Evolutionary conservation across 345 rosid genomes (phyloP).

Genomic region (Clarkia xantiana): DNA sequence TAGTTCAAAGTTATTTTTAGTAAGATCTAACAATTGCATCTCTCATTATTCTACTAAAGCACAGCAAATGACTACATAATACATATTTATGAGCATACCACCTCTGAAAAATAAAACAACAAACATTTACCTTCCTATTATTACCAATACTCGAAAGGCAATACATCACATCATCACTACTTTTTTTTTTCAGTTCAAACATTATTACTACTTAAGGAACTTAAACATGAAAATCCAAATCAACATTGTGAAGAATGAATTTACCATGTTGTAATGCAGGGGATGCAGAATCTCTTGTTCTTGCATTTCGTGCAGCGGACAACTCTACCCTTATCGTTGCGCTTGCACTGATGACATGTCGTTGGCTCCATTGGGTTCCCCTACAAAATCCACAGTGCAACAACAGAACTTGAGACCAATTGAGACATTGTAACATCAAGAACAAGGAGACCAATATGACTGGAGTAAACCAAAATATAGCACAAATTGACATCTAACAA

Average conservation of each 20-base stretch:
- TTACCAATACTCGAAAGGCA: too few species aligned
- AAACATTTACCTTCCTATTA: too few species aligned
- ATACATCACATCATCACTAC: too few species aligned
- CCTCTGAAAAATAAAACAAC: too few species aligned
- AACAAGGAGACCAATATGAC: too few species aligned
- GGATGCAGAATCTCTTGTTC: slow-evolving; percentile 22
- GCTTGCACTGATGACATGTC: slow-evolving; percentile 36
- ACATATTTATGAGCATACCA: too few species aligned
- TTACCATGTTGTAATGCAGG: slow-evolving; percentile 23
- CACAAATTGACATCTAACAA: too few species aligned
- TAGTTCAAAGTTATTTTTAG: too few species aligned
- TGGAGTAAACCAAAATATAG: not conserved
- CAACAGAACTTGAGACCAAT: not conserved
- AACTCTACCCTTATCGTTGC: slow-evolving; percentile 26
- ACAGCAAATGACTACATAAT: too few species aligned
- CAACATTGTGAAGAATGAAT: not conserved
- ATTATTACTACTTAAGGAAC: not conserved
- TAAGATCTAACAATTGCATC: too few species aligned
- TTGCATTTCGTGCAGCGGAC: slow-evolving; percentile 20
- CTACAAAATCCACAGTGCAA: not conserved
- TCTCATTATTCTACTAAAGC: too few species aligned
- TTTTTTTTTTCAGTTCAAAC: too few species aligned
- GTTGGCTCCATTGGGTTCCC: slow-evolving; percentile 11
- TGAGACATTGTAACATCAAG: not conserved
- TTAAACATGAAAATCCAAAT: not conserved